A percentile compares a stretch with the other conserved stretches of the same genome.
Evolutionary conservation across 2,329 filamentous ascomycete species (phyloP).

Genomic region (Neurospora sp.): DNA sequence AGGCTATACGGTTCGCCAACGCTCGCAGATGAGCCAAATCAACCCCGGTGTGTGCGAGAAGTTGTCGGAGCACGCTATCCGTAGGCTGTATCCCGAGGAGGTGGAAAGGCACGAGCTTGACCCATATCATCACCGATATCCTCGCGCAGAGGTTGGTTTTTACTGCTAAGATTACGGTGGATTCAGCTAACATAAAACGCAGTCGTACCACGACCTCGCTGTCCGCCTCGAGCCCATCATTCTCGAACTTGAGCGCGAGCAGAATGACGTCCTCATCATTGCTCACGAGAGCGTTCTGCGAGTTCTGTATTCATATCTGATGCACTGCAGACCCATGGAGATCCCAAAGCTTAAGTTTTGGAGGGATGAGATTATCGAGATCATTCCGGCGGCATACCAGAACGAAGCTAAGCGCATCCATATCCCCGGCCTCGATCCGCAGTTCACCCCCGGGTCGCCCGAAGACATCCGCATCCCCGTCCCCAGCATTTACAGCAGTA

Average conservation of each 20-base stretch:
- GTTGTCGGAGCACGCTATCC: constrained; percentile 75
- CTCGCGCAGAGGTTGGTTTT: constrained; percentile 71
- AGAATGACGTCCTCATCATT: constrained; percentile 96
- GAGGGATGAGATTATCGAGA: constrained; percentile 95
- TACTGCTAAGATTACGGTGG: neutral
- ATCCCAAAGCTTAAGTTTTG: constrained; percentile 92
- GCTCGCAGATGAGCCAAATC: constrained; percentile 93
- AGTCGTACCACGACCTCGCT: constrained; percentile 98
- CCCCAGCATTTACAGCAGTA: constrained; percentile 36
- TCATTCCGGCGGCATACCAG: constrained; percentile 94
- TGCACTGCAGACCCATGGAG: constrained; percentile 94
- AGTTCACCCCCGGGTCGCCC: constrained; percentile 66
- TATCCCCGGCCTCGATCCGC: constrained; percentile 59
- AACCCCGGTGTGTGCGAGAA: constrained; percentile 95
- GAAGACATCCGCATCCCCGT: constrained; percentile 75
- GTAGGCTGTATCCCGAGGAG: constrained; percentile 77
- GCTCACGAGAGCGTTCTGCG: constrained; percentile 96
- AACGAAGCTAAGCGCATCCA: constrained; percentile 88
- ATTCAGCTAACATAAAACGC: constrained; percentile 7
- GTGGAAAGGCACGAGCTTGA: constrained; percentile 87
- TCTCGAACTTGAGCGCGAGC: constrained; percentile 89
- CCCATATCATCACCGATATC: constrained; percentile 94
- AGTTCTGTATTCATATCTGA: constrained; percentile 92
- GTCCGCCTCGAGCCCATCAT: constrained; percentile 97
- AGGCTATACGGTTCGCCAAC: constrained; percentile 80